Conservation (phyloP, 2,329 filamentous ascomycete genomes). For the Aspergillus sp. region DNA sequence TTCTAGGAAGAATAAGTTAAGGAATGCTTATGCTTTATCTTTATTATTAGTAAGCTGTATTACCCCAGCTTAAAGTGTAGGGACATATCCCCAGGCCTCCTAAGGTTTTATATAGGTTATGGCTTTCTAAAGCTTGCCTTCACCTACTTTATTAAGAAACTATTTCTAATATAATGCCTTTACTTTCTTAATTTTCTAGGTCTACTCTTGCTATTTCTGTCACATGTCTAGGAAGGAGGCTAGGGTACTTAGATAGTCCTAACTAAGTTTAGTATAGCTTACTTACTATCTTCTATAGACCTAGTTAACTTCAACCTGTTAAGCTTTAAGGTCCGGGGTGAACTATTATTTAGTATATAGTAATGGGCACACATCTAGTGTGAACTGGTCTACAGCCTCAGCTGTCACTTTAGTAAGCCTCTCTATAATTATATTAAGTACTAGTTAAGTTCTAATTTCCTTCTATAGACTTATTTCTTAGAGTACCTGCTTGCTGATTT, state of each 20-base stretch:
- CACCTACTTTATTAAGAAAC: constrained; percentile 13
- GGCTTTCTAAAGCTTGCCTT: constrained; percentile 13
- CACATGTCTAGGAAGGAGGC: constrained; percentile 2
- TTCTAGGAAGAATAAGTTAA: constrained; percentile 14
- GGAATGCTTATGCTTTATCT: constrained; percentile 12
- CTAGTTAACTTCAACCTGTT: constrained; percentile 12
- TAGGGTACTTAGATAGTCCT: neutral
- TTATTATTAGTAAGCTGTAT: constrained; percentile 12
- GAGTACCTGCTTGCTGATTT: too few species aligned
- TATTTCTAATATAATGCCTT: constrained; percentile 11
- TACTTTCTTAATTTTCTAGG: constrained; percentile 7
- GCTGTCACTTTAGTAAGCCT: constrained; percentile 3
- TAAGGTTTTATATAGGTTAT: constrained; percentile 9
- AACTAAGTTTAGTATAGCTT: constrained; percentile 7
- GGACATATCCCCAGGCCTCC: constrained; percentile 11
- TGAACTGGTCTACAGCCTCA: constrained; percentile 10
- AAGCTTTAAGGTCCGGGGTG: constrained; percentile 11
- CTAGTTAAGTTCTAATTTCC: constrained; percentile 2
- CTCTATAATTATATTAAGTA: constrained; percentile 4
- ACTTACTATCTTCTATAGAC: constrained; percentile 10
- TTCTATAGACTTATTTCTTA: too few species aligned
- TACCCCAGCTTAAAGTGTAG: constrained; percentile 6
- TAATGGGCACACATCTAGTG: constrained; percentile 5
- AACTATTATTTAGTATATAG: constrained; percentile 17
- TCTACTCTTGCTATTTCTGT: constrained; percentile 3